phyloP scores from a whole-genome alignment of 192 early-diverging fungal species.

The Linnemannia elongata region DNA sequence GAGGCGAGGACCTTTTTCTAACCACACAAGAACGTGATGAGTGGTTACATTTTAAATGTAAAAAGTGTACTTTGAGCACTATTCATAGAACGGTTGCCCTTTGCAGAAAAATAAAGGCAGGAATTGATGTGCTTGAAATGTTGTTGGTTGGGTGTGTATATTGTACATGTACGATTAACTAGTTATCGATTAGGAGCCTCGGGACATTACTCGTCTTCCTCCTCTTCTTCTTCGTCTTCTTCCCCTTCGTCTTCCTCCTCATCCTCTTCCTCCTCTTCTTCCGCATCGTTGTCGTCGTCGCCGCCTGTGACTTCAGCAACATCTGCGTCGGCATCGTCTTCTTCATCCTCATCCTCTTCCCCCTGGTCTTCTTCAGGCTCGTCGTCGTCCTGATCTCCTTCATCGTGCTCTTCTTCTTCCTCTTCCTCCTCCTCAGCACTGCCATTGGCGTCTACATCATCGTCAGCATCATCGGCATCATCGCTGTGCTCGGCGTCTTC shows the following conservation, averaged over 20 bases:
- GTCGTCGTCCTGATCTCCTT: conserved; percentile 14
- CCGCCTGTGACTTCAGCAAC: not conserved
- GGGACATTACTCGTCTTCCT: not conserved
- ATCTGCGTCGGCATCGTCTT: not conserved
- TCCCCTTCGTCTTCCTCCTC: not conserved
- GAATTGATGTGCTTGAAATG: no score
- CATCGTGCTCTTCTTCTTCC: not conserved
- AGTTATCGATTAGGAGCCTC: conserved; percentile 1
- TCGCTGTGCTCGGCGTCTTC: not conserved
- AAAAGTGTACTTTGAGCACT: no score
- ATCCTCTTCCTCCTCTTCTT: not conserved
- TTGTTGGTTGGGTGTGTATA: not conserved
- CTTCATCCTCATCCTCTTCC: conserved; percentile 6
- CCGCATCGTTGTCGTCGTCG: not conserved
- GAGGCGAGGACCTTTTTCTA: no score
- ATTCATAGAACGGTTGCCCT: no score
- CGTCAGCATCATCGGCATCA: not conserved
- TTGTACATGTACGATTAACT: conserved; percentile 6
- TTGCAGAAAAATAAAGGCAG: no score
- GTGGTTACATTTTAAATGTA: no score
- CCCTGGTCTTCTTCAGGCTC: not conserved
- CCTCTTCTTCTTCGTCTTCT: not conserved
- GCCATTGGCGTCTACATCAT: conserved; percentile 1
- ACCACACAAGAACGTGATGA: no score
- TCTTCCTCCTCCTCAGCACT: not conserved